These are phyloP conservation scores for Croton setiger DNA, from an alignment of 441 rosid genomes.

Conservation along the genomic window DNA sequence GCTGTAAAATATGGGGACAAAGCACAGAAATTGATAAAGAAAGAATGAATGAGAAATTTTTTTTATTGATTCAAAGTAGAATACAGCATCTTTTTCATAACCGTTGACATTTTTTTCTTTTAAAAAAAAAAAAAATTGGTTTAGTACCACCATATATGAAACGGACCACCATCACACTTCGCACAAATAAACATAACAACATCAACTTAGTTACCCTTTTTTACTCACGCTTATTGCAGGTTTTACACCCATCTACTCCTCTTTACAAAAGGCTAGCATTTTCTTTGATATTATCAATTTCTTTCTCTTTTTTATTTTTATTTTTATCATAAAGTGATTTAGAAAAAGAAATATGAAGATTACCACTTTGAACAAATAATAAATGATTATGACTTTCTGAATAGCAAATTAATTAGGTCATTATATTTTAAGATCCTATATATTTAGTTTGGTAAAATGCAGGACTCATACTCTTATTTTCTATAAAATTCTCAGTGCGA, in stretches of 20 bases:
- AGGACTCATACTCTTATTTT: not conserved
- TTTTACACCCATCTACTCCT: slow-evolving; percentile 22
- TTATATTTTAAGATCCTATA: not conserved
- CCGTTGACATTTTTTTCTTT: slow-evolving; percentile 55
- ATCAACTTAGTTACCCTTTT: slow-evolving; percentile 40
- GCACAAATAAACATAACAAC: slow-evolving; percentile 39
- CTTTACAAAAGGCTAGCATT: slow-evolving; percentile 36
- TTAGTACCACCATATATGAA: slow-evolving; percentile 25
- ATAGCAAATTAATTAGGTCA: not conserved
- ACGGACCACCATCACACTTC: slow-evolving; percentile 66
- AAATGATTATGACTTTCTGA: not conserved
- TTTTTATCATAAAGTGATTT: slow-evolving; percentile 27
- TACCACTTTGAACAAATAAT: too few relatives aligned
- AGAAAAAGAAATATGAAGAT: slow-evolving; percentile 17
- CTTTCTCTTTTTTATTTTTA: slow-evolving; percentile 3
- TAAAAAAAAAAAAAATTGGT: too few relatives aligned
- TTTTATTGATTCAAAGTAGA: slow-evolving; percentile 30
- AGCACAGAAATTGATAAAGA: slow-evolving; percentile 53
- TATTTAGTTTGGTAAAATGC: not conserved
- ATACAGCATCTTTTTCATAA: slow-evolving; percentile 28
- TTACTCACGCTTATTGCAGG: slow-evolving; percentile 34
- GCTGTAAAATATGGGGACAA: slow-evolving; percentile 16
- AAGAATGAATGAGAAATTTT: slow-evolving; percentile 13
- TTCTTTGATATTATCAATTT: slow-evolving; percentile 18
- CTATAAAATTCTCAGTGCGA: not conserved